Conservation (phyloP, 352 stramenopile species). For the Plasmopara viticola region DNA sequence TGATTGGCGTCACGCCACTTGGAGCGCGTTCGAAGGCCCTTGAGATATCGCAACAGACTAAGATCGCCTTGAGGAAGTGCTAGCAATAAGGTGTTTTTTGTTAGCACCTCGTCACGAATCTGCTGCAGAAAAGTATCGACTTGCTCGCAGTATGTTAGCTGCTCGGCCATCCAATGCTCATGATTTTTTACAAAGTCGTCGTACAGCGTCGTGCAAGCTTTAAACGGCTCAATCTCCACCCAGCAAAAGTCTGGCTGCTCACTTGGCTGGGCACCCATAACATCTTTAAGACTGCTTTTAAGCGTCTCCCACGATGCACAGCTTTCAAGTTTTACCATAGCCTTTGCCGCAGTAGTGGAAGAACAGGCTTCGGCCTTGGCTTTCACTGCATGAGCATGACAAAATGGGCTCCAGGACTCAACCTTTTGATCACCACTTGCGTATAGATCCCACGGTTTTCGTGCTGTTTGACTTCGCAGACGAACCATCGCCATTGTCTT, state of each 20-base stretch:
- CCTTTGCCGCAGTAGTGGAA: conserved; percentile 7
- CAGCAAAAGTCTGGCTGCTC: conserved; percentile 52
- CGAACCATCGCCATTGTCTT: conserved; percentile 53
- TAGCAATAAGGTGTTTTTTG: conserved; percentile 48
- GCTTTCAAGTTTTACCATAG: conserved; percentile 26
- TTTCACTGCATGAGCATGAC: conserved; percentile 34
- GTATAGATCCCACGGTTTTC: conserved; percentile 71
- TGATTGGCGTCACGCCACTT: conserved; percentile 60
- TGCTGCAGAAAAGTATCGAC: conserved; percentile 46
- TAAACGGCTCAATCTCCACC: conserved; percentile 63
- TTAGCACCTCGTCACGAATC: conserved; percentile 38
- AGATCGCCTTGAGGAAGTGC: conserved; percentile 70
- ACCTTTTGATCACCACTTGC: conserved; percentile 56
- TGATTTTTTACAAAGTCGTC: conserved; percentile 62
- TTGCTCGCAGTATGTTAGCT: conserved; percentile 40
- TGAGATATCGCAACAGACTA: conserved; percentile 63
- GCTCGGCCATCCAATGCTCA: conserved; percentile 58
- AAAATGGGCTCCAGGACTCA: conserved; percentile 40
- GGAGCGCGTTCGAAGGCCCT: conserved; percentile 61
- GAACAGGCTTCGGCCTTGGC: conserved; percentile 9
- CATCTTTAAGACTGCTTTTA: conserved; percentile 26
- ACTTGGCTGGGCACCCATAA: conserved; percentile 8
- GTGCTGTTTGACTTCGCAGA: conserved; percentile 17
- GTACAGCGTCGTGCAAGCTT: conserved; percentile 18
- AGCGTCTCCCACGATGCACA: conserved; percentile 32